These are phyloP conservation scores for Cyberlindnera suaveolens DNA, from an alignment of 805 yeast genomes.

Conservation along the genomic window DNA sequence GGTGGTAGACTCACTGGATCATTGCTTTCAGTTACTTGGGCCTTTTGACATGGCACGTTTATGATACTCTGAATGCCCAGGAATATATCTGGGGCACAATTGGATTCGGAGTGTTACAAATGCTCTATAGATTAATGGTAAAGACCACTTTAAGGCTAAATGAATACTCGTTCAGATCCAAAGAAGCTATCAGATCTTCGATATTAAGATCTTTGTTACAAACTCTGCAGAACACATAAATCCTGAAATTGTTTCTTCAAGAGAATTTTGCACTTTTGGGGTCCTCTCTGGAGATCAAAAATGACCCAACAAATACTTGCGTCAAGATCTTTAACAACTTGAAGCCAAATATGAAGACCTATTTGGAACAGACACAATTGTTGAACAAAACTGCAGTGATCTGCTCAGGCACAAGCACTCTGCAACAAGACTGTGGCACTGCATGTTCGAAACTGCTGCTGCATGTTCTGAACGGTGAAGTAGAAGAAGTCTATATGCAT, in stretches of 20 bases:
- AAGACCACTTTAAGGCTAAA: constrained; percentile 43
- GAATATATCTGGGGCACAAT: constrained; percentile 44
- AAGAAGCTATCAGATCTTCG: constrained; percentile 27
- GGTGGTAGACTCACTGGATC: constrained; percentile 48
- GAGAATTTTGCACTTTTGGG: neutral
- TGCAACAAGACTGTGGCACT: constrained; percentile 34
- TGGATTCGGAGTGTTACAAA: constrained; percentile 45
- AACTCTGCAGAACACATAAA: constrained; percentile 9
- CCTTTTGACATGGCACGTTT: constrained; percentile 40
- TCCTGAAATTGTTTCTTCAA: neutral
- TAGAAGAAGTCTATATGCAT: constrained; percentile 44
- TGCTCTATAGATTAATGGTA: constrained; percentile 37
- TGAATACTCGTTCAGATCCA: constrained; percentile 31
- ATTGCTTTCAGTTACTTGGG: constrained; percentile 43
- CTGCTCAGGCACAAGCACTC: constrained; percentile 38
- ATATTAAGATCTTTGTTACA: constrained; percentile 24
- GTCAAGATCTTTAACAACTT: constrained; percentile 5
- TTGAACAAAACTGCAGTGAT: constrained; percentile 33
- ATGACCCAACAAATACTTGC: neutral
- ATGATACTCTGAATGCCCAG: constrained; percentile 28
- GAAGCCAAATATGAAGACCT: constrained; percentile 12
- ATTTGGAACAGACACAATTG: constrained; percentile 1
- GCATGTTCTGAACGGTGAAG: constrained; percentile 19
- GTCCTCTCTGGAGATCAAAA: neutral
- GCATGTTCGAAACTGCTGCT: constrained; percentile 36